These are phyloP conservation scores for Plectosphaerella cucumerina DNA, from an alignment of 2,329 filamentous ascomycete species.

Conservation along the genomic window DNA sequence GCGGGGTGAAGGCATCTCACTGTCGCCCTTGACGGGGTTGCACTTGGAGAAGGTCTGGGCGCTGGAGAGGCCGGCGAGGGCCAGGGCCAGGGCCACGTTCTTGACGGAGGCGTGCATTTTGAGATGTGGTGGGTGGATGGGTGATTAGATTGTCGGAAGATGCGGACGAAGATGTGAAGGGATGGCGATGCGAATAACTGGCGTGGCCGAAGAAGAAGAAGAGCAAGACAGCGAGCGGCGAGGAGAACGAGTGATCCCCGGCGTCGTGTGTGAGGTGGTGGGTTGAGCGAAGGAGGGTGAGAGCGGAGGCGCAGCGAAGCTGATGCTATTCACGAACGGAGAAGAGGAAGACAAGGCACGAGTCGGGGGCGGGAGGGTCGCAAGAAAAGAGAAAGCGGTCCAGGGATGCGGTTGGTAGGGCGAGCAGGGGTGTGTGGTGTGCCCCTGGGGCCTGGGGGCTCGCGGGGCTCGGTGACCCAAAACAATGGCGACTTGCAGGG, in stretches of 20 bases:
- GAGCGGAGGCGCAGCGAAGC: neutral
- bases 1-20: neutral
- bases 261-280: neutral
- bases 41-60: constrained; percentile 12
- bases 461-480: neutral
- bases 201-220: neutral
- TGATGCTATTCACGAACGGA: neutral
- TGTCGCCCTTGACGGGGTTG: constrained; percentile 13
- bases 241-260: neutral
- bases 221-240: neutral
- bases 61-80: constrained; percentile 6
- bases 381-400: neutral
- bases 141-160: neutral
- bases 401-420: neutral
- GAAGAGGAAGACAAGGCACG: neutral
- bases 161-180: neutral
- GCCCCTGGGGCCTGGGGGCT: neutral
- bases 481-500: neutral
- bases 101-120: neutral
- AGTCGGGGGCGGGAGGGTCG: neutral
- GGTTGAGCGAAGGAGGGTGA: neutral
- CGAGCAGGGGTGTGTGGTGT: neutral
- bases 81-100: constrained; percentile 2
- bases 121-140: neutral
- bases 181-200: neutral